Conservation (phyloP, 2,329 filamentous ascomycete genomes). For the Aspergillus sp. region DNA sequence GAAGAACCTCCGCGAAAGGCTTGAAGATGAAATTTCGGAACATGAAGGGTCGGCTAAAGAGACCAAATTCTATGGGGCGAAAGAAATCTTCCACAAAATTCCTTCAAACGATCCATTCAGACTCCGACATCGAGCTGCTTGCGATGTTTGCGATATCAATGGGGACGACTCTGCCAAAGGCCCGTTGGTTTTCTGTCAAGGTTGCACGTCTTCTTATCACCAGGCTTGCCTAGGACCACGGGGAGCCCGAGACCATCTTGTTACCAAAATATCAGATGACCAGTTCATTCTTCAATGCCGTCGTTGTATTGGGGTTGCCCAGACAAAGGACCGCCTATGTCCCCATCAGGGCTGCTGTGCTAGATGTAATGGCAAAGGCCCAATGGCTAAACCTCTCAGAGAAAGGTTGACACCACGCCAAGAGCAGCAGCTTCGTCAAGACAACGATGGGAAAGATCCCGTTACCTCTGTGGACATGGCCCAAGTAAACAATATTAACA, state of each 20-base stretch:
- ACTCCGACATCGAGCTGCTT: conserved; percentile 63
- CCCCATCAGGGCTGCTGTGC: conserved; percentile 71
- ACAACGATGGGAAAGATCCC: conserved; percentile 76
- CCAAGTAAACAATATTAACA: conserved; percentile 69
- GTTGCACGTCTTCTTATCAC: conserved; percentile 80
- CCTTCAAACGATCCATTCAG: conserved; percentile 63
- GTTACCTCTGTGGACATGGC: conserved; percentile 57
- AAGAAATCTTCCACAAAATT: conserved; percentile 67
- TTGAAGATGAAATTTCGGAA: conserved; percentile 34
- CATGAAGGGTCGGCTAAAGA: conserved; percentile 43
- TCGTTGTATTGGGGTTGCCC: conserved; percentile 67
- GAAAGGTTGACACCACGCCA: conserved; percentile 67
- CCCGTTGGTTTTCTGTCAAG: conserved; percentile 79
- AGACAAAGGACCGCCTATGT: conserved; percentile 63
- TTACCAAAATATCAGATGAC: conserved; percentile 74
- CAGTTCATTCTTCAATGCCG: conserved; percentile 87
- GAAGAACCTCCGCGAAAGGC: conserved; percentile 42
- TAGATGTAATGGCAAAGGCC: conserved; percentile 60
- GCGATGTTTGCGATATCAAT: conserved; percentile 64
- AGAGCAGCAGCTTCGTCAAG: conserved; percentile 75
- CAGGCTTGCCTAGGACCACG: conserved; percentile 74
- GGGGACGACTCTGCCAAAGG: conserved; percentile 58
- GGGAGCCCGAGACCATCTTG: conserved; percentile 72
- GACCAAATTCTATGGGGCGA: conserved; percentile 52
- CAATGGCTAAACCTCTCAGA: conserved; percentile 71